Conservation (phyloP, 2,329 filamentous ascomycete species). For the Trichoderma sp. region DNA sequence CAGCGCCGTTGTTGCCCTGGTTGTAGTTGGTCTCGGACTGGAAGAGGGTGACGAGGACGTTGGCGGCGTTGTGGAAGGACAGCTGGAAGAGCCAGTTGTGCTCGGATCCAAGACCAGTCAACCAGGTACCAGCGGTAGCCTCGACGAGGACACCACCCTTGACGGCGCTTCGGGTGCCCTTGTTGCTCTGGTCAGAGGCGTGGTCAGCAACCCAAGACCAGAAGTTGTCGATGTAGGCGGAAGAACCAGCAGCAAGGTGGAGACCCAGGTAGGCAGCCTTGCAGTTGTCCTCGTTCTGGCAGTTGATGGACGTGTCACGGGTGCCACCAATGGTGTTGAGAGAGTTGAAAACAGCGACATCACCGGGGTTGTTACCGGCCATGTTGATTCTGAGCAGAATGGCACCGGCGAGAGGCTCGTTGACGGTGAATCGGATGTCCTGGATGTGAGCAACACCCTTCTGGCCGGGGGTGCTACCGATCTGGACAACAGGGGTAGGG, state of each 20-base stretch:
- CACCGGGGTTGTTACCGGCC: constrained; percentile 17
- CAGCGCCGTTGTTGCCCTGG: constrained; percentile 12
- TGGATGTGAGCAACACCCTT: constrained; percentile 12
- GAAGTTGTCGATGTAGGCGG: constrained; percentile 20
- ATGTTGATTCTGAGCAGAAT: constrained; percentile 18
- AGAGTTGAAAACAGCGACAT: constrained; percentile 19
- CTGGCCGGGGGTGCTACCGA: constrained; percentile 14
- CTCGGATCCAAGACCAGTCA: constrained; percentile 17
- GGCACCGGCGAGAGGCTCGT: constrained; percentile 15
- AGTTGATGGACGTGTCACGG: constrained; percentile 17
- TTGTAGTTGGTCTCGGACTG: constrained; percentile 20
- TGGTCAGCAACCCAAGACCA: constrained; percentile 21
- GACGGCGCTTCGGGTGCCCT: constrained; percentile 7
- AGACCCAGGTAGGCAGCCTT: constrained; percentile 16
- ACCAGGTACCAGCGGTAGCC: constrained; percentile 18
- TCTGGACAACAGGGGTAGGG: constrained; percentile 17
- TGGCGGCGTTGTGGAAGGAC: constrained; percentile 12
- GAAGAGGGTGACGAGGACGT: constrained; percentile 19
- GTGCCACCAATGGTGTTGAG: constrained; percentile 20
- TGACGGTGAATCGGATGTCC: constrained; percentile 18
- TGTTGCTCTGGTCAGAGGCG: background rate
- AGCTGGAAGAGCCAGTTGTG: constrained; percentile 21
- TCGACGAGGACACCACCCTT: constrained; percentile 19
- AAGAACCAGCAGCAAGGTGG: constrained; percentile 19
- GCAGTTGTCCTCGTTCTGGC: constrained; percentile 11